Base-by-base conservation (phyloP, 345 rosid genomes). In the Kandelia obovata region DNA sequence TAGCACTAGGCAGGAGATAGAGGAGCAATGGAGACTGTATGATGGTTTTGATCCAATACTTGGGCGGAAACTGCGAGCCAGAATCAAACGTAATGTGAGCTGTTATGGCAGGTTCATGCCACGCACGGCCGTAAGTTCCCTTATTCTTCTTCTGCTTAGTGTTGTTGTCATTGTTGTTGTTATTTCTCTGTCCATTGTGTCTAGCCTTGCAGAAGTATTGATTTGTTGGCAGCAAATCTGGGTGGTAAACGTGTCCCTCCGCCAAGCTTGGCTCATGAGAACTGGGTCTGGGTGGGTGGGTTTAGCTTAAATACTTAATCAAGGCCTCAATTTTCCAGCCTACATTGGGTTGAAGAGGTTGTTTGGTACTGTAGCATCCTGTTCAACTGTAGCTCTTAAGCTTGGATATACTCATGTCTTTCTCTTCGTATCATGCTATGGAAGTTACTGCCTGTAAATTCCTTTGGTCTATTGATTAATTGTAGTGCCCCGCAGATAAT, bases 61-160 rank as follows among this genome's bases (percentile, higher is more conserved):
- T 77, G 96, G 89, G 83, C 92, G 89, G 53, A 96, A 96, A 84
- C 67, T 96, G 79, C 77, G 98, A 68, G 99, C 95, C 34, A 90
- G 99, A 82, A 89, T 96, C 82, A 92, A 81, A 79, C 86, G 97
- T 58, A 89, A 88, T 77, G 99, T 96, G 70, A 90, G 97, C 91
- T 92, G 95, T 72, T 90, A 96, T 78, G 99, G 99, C 35, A 89
- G 90, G 77, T 86, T 82, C 80, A 92, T 88, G 99, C 97, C 99
- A 70, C 97, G 97, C 69, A 92, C 85, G 95, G 87, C 81, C 71
- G 99, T 96, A 86, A 96, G 99, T 92, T 70, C 17, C 5, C 19
- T 43, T 43, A 3, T 43, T 43, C 49, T 39, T 43, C 16, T 39
- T 9, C 17, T 43, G 49, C 19, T 43, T 13, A 43, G 17, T 15